phyloP scores from a whole-genome alignment of 441 rosid genomes.

The Populus hybrid region DNA sequence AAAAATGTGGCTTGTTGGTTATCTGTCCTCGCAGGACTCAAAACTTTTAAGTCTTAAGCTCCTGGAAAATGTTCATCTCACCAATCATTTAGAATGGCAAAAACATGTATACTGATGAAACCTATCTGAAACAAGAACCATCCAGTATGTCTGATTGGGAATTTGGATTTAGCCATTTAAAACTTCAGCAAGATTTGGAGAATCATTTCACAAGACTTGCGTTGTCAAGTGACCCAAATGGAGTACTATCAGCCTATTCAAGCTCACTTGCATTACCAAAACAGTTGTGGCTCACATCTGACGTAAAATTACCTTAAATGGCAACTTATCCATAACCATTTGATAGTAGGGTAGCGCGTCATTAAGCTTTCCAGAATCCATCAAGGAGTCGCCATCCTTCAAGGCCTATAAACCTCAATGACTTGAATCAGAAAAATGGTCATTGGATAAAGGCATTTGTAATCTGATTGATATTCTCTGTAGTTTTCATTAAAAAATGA shows the following conservation, averaged over 20 bases:
- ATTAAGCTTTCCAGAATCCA: conserved; percentile 79
- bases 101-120: not conserved
- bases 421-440: conserved; percentile 14
- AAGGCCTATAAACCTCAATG: conserved; percentile 44
- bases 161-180: not conserved
- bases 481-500: not conserved
- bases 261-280: not conserved
- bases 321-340: conserved; percentile 59
- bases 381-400: conserved; percentile 65
- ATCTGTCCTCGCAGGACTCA: not conserved
- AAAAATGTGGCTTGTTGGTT: not conserved
- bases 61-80: not conserved
- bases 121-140: not conserved
- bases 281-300: not conserved
- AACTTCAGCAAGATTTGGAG: not conserved
- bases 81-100: not conserved
- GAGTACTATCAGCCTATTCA: not conserved
- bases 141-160: not conserved
- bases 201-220: not conserved
- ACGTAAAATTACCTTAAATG: conserved; percentile 56
- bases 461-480: not conserved
- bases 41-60: not conserved
- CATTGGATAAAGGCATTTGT: not conserved
- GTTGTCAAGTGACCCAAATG: not conserved
- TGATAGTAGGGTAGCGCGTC: conserved; percentile 70